Conservation (phyloP, 345 rosid species). For the Psidium friedrichsthalianum region DNA sequence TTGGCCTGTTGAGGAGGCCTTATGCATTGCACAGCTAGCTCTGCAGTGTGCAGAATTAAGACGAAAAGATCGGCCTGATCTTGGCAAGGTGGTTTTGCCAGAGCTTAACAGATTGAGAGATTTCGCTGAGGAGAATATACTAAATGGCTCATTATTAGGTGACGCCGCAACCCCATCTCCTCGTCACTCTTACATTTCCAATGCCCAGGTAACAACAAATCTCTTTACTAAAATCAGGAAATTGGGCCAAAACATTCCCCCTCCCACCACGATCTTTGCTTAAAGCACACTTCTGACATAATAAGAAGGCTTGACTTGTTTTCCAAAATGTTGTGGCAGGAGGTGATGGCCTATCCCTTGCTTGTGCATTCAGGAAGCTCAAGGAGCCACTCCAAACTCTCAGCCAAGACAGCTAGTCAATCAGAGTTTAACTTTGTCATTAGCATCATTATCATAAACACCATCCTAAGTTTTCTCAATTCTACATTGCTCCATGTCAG, state of each 20-base stretch:
- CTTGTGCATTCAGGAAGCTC: not conserved
- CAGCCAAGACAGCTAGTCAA: not conserved
- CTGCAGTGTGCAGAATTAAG: slow-evolving; percentile 67
- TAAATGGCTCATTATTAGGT: slow-evolving; percentile 4
- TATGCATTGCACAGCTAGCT: slow-evolving; percentile 43
- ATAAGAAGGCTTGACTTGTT: not conserved
- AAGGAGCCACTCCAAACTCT: not conserved
- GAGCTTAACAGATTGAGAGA: slow-evolving; percentile 49
- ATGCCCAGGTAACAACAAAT: slow-evolving; percentile 22
- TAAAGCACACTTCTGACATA: not conserved
- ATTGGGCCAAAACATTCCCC: not conserved
- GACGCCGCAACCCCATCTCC: slow-evolving; percentile 6
- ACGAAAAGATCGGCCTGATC: slow-evolving; percentile 87
- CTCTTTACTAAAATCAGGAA: not conserved
- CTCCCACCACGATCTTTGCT: not conserved
- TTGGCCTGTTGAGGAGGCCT: slow-evolving; percentile 71
- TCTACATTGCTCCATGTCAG: not conserved
- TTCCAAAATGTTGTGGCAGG: slow-evolving; percentile 20
- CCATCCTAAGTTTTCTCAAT: not conserved
- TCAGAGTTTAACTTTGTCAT: not conserved
- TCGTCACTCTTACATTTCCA: slow-evolving; percentile 11
- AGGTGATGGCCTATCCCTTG: slow-evolving; percentile 19
- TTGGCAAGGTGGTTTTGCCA: slow-evolving; percentile 52
- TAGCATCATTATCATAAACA: not conserved
- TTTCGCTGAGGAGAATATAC: slow-evolving; percentile 39